Evolutionary conservation across 1,139 yeast species (phyloP).

Genomic region (Yamadazyma taylorii): DNA sequence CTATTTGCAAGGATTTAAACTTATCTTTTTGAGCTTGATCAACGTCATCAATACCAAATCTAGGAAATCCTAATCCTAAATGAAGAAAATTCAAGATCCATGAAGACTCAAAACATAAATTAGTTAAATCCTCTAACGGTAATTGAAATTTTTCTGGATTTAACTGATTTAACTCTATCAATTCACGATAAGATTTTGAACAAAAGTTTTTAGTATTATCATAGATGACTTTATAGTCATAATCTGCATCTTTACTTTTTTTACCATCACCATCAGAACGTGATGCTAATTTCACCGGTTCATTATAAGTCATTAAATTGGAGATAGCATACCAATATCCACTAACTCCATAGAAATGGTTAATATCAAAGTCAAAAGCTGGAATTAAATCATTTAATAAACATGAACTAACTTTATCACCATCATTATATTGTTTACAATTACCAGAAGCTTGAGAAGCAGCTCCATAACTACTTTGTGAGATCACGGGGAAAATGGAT

Average conservation of each 20-base stretch:
- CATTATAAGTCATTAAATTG: conserved; percentile 38
- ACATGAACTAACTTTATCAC: conserved; percentile 44
- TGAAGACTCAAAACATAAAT: conserved; percentile 65
- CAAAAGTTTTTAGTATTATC: conserved; percentile 50
- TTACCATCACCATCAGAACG: conserved; percentile 3
- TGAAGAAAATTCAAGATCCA: conserved; percentile 74
- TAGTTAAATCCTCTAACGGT: conserved; percentile 40
- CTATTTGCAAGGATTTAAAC: conserved; percentile 56
- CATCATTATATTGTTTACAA: conserved; percentile 33
- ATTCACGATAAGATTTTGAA: conserved; percentile 35
- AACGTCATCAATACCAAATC: conserved; percentile 46
- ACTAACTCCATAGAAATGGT: conserved; percentile 75
- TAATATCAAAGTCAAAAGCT: conserved; percentile 63
- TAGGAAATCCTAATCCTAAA: conserved; percentile 71
- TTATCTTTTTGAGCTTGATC: conserved; percentile 24
- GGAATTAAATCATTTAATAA: conserved; percentile 59
- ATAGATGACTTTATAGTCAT: conserved; percentile 42
- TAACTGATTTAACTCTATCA: conserved; percentile 39
- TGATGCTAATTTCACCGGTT: conserved; percentile 6
- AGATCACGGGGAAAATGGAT: conserved; percentile 54
- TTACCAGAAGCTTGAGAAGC: conserved; percentile 18
- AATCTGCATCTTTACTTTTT: conserved; percentile 16
- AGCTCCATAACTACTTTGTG: conserved; percentile 30
- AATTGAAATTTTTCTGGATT: conserved; percentile 30
- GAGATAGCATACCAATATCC: conserved; percentile 79